Conservation (phyloP, 129 eudicot species). For the Pulicaria dysenterica region DNA sequence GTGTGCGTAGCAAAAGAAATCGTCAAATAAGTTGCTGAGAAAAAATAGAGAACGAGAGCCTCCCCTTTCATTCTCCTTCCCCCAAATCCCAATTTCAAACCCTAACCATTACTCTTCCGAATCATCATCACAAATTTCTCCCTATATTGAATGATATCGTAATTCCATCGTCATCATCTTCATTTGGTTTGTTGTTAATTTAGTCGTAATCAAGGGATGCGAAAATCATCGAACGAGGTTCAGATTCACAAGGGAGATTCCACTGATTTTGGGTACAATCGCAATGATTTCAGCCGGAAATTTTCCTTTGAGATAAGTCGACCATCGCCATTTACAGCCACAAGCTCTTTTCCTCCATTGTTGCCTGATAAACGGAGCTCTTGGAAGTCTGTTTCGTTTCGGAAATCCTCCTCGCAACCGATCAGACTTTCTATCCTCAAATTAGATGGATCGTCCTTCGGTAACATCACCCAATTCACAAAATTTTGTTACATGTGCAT, state of each 20-base stretch:
- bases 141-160: neutral
- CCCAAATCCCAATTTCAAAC: conserved; percentile 26
- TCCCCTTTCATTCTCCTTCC: neutral
- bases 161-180: neutral
- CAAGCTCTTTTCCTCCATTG: conserved; percentile 26
- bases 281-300: conserved; percentile 26
- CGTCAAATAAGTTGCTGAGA: conserved; percentile 23
- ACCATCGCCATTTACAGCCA: conserved; percentile 36
- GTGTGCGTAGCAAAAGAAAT: conserved; percentile 10
- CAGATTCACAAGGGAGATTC: neutral
- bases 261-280: neutral
- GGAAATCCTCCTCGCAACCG: conserved; percentile 56
- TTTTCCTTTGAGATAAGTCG: conserved; percentile 26
- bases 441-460: conserved; percentile 74
- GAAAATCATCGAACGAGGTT: conserved; percentile 26
- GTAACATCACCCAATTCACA: conserved; percentile 32
- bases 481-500: neutral
- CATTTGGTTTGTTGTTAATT: neutral
- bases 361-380: conserved; percentile 33
- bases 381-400: conserved; percentile 51
- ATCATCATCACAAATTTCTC: conserved; percentile 8
- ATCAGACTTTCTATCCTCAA: conserved; percentile 66
- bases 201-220: conserved; percentile 31
- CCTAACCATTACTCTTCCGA: conserved; percentile 18
- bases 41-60: neutral